Conservation (phyloP, 2,329 filamentous ascomycete genomes). For the Fusarium sp. region DNA sequence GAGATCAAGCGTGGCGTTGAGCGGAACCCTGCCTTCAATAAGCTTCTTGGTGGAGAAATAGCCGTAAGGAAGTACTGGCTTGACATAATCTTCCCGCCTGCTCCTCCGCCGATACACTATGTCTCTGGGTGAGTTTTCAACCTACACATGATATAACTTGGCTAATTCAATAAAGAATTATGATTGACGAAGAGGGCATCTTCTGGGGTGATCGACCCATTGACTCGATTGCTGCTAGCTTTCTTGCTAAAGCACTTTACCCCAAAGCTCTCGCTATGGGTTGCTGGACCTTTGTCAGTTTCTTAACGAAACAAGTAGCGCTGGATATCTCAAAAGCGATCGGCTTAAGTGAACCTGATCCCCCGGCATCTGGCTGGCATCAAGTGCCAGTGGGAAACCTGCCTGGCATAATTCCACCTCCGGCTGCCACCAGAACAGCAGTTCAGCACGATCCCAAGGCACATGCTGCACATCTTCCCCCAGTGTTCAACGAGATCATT, state of each 20-base stretch:
- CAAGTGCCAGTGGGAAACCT: slow-evolving; percentile 39
- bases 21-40: slow-evolving; percentile 52
- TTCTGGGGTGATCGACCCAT: slow-evolving; percentile 57
- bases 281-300: slow-evolving; percentile 60
- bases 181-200: slow-evolving; percentile 58
- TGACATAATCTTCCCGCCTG: slow-evolving; percentile 66
- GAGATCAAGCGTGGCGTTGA: slow-evolving; percentile 50
- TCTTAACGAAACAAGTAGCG: slow-evolving; percentile 56
- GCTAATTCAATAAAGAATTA: slow-evolving; percentile 52
- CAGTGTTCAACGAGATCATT: slow-evolving; percentile 37
- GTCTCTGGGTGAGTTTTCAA: slow-evolving; percentile 63
- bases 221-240: slow-evolving; percentile 56
- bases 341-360: slow-evolving; percentile 48
- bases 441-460: slow-evolving; percentile 38
- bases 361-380: slow-evolving; percentile 45
- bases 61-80: slow-evolving; percentile 64
- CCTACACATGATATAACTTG: not conserved
- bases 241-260: slow-evolving; percentile 59
- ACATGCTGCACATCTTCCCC: slow-evolving; percentile 34
- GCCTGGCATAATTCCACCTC: slow-evolving; percentile 34
- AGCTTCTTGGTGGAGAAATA: slow-evolving; percentile 55
- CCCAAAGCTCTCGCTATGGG: slow-evolving; percentile 61
- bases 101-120: slow-evolving; percentile 66
- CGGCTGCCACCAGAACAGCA: slow-evolving; percentile 34
- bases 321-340: slow-evolving; percentile 54